These are phyloP conservation scores for Cornus kousa DNA, from an alignment of 148 eudicot genomes.

Conservation along the genomic window DNA sequence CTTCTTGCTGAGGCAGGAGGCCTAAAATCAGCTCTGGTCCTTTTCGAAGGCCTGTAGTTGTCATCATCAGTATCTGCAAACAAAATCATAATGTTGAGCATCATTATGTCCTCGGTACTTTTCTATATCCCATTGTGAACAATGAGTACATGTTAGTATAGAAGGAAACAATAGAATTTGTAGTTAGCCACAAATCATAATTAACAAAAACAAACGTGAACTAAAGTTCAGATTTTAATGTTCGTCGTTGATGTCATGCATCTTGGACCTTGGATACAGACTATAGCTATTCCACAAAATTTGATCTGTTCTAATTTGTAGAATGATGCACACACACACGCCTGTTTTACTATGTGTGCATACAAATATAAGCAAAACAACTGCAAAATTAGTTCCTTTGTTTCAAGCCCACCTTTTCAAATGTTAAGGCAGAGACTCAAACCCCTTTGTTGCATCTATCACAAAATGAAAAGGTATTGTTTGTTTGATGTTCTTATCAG, in stretches of 20 bases:
- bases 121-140: not conserved
- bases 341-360: not conserved
- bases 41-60: constrained; percentile 72
- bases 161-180: not conserved
- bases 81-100: not conserved
- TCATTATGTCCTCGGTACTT: not conserved
- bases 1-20: constrained; percentile 48
- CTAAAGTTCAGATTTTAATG: not conserved
- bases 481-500: no score
- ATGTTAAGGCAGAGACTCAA: no score
- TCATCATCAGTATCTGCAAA: constrained; percentile 86
- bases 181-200: not conserved
- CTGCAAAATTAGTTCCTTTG: not conserved
- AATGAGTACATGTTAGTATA: not conserved
- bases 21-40: constrained; percentile 60
- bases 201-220: not conserved
- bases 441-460: no score
- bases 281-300: not conserved
- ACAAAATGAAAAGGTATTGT: no score
- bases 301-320: not conserved
- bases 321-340: not conserved
- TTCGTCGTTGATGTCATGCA: not conserved
- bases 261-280: not conserved
- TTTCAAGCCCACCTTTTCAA: no score
- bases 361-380: not conserved